These are phyloP conservation scores for Suillus fuscotomentosus DNA, from an alignment of 768 basidiomycete species.

Conservation along the genomic window DNA sequence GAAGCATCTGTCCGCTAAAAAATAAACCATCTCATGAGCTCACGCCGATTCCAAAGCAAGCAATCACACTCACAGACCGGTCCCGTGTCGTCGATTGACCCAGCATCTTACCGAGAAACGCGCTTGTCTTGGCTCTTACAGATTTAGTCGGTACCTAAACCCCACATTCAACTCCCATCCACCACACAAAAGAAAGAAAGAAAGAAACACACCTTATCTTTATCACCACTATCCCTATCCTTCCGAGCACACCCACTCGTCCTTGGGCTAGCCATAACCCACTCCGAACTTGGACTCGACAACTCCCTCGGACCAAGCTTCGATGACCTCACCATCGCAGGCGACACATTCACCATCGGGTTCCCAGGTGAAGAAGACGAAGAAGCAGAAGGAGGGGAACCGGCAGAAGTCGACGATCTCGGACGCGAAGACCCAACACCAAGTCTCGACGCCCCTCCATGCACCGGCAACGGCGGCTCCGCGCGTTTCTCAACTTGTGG, in stretches of 20 bases:
- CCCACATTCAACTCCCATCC: constrained; percentile 27
- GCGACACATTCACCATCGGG: constrained; percentile 36
- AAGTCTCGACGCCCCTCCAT: not conserved
- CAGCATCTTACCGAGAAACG: constrained; percentile 77
- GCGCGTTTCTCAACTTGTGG: constrained; percentile 32
- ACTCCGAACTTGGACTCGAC: constrained; percentile 40
- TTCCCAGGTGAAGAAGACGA: constrained; percentile 20
- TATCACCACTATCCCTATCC: constrained; percentile 24
- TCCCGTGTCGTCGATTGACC: constrained; percentile 65
- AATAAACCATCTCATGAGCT: not conserved
- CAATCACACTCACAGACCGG: constrained; percentile 52
- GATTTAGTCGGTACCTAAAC: constrained; percentile 49
- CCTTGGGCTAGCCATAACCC: constrained; percentile 48
- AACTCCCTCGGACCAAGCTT: constrained; percentile 27
- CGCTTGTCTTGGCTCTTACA: constrained; percentile 76
- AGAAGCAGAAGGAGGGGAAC: constrained; percentile 22
- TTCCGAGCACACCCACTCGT: constrained; percentile 33
- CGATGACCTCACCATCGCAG: constrained; percentile 20
- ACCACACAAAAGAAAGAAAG: not conserved
- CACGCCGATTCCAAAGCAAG: not conserved
- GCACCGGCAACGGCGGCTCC: constrained; percentile 44
- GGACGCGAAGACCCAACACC: constrained; percentile 27
- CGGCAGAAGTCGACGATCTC: constrained; percentile 43
- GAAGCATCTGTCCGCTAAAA: constrained; percentile 57
- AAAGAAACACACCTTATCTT: constrained; percentile 46